These are phyloP conservation scores for Penstemon eatonii DNA, from an alignment of 257 asterid genomes.

Conservation along the genomic window DNA sequence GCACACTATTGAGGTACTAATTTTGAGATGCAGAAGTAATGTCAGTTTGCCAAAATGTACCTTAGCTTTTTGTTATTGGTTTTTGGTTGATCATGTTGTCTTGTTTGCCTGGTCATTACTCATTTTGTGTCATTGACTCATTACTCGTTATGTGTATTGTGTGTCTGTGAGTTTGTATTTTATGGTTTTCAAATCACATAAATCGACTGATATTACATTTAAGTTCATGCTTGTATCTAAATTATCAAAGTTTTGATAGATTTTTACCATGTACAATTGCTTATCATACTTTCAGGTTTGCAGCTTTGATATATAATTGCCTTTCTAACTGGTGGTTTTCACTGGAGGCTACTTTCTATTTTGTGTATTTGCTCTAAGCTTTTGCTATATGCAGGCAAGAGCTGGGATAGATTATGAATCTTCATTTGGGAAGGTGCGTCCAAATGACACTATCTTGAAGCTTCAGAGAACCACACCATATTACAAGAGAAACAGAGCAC, in stretches of 20 bases:
- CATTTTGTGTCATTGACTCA: too few species aligned
- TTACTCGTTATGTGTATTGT: too few species aligned
- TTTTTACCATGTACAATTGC: neutral
- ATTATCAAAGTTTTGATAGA: neutral
- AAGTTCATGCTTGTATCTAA: neutral
- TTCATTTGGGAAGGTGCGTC: conserved; percentile 84
- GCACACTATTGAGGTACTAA: neutral
- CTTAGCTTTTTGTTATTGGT: neutral
- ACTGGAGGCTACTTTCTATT: neutral
- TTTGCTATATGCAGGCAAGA: conserved; percentile 67
- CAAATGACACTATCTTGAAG: conserved; percentile 88
- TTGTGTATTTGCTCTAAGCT: conserved; percentile 9
- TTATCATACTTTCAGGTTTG: neutral
- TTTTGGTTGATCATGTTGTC: neutral
- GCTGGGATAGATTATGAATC: conserved; percentile 98
- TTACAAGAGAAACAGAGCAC: conserved; percentile 94
- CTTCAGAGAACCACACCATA: conserved; percentile 96
- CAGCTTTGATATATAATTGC: neutral
- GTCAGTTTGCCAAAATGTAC: neutral
- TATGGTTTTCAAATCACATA: neutral
- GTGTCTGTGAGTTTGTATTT: neutral
- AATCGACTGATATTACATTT: neutral
- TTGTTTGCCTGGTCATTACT: neutral
- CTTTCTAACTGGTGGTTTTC: conserved; percentile 1
- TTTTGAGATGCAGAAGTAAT: neutral